Percentiles rank a stretch among this genome's conserved stretches.
These are phyloP conservation scores for Erythrobasidium hasegawianum DNA, from an alignment of 1,284 basidiomycete species.

Conservation along the genomic window DNA sequence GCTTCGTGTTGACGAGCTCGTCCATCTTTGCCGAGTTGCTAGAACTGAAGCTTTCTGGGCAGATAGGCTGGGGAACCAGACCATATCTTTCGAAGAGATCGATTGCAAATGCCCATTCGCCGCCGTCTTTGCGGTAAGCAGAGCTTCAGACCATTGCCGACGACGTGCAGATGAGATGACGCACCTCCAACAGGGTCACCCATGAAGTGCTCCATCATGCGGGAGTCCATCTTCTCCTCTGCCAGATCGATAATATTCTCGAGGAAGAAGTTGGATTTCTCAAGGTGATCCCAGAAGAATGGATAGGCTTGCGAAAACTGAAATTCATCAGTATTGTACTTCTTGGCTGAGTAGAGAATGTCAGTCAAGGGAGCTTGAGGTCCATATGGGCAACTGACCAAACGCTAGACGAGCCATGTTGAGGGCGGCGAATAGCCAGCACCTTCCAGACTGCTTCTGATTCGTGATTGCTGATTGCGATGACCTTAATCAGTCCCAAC, in stretches of 20 bases:
- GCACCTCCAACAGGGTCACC: slow-evolving; percentile 79
- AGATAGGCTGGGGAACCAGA: slow-evolving; percentile 72
- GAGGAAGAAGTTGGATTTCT: slow-evolving; percentile 90
- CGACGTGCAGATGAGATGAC: slow-evolving; percentile 45
- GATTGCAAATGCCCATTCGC: slow-evolving; percentile 66
- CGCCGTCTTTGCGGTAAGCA: too few species aligned
- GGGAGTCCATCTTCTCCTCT: slow-evolving; percentile 73
- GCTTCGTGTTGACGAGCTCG: slow-evolving; percentile 66
- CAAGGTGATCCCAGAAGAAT: slow-evolving; percentile 92
- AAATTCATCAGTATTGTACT: slow-evolving; percentile 74
- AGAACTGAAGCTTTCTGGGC: slow-evolving; percentile 82
- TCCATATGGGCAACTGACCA: slow-evolving; percentile 50
- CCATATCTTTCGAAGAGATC: slow-evolving; percentile 82
- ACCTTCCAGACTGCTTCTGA: slow-evolving; percentile 80
- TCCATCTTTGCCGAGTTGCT: slow-evolving; percentile 70
- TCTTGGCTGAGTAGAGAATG: slow-evolving; percentile 75
- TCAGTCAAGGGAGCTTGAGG: slow-evolving; percentile 65
- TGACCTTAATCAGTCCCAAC: not conserved
- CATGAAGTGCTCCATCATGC: slow-evolving; percentile 72
- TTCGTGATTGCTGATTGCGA: slow-evolving; percentile 58
- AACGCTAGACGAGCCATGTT: slow-evolving; percentile 62
- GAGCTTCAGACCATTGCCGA: too few species aligned
- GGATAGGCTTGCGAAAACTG: slow-evolving; percentile 85
- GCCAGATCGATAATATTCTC: slow-evolving; percentile 79
- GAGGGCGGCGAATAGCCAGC: slow-evolving; percentile 88